phyloP scores from a whole-genome alignment of 345 rosid species.

The Ailanthus altissimus region DNA sequence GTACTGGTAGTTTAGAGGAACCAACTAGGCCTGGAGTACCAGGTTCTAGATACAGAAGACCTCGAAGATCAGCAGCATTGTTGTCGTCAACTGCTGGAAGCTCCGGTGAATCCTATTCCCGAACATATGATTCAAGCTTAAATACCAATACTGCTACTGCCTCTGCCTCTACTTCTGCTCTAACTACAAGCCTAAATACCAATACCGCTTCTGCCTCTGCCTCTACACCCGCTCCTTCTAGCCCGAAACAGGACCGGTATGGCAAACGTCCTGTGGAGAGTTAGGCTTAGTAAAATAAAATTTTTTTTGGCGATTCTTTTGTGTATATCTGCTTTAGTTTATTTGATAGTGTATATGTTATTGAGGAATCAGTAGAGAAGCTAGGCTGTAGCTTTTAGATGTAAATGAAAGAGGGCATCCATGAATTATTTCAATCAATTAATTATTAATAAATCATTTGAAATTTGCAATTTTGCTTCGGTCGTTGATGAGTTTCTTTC shows the following conservation, averaged over 20 bases:
- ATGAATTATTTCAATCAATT: neutral
- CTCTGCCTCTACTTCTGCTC: slow-evolving; percentile 36
- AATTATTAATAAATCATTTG: neutral
- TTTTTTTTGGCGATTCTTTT: slow-evolving; percentile 12
- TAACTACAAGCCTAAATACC: neutral
- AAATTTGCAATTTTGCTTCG: neutral
- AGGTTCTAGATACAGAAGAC: slow-evolving; percentile 61
- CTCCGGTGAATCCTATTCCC: slow-evolving; percentile 38
- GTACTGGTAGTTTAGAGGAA: slow-evolving; percentile 53
- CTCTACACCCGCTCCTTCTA: neutral
- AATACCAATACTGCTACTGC: slow-evolving; percentile 38
- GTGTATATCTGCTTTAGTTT: neutral
- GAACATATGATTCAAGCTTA: slow-evolving; percentile 50
- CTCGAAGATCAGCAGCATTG: slow-evolving; percentile 47
- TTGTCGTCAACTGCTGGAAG: slow-evolving; percentile 42
- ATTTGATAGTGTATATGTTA: neutral
- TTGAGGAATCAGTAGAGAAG: neutral
- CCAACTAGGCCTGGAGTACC: slow-evolving; percentile 72
- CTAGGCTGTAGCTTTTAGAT: neutral
- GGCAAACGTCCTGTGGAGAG: slow-evolving; percentile 56
- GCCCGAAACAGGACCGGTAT: slow-evolving; percentile 38
- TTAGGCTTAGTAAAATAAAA: slow-evolving; percentile 15
- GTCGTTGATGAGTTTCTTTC: neutral
- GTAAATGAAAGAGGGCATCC: neutral
- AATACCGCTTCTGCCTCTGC: neutral